Base-by-base conservation (phyloP, 2,329 filamentous ascomycete species). In the Didymella arachidicola region DNA sequence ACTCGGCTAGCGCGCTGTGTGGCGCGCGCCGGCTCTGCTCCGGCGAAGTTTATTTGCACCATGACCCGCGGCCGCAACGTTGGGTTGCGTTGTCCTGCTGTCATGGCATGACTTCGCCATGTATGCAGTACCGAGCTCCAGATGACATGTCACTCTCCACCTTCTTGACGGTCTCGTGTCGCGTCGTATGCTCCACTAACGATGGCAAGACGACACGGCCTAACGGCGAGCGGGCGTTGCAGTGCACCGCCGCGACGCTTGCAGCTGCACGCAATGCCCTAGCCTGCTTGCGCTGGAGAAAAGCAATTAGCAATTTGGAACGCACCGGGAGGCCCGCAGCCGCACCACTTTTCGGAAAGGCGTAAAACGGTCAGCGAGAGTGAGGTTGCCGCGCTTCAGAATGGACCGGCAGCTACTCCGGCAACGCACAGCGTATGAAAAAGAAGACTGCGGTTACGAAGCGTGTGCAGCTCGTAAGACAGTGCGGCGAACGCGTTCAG, bases 21-120 rank as follows among this genome's bases (percentile, higher is more conserved):
- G 56, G 50, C 50, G 56, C 34, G 18, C 56, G 39, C 50, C 56
- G 44, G 52, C n/a, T 18, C 4, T 2, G 8, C 43, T 42, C 52
- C 52, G 50, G 50, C 56, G 45, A 59, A 54, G 50, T 59, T 59
- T 59, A 59, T 59, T 51, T 54, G 45, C 56, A 59, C 56, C 41
- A 58, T 39, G 56, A 59, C 53, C 27, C 42, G 45, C 34, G 27
- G 43, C 42, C 56, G 38, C 27, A 38, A 38, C 32, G 36, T 44
- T 38, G 43, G 44, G 42, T 10, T 47, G 14, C 22, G 10, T 25
- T 30, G n/a, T 25, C 14, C 22, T n/a, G 32, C 32, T 29, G 14
- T 2, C 32, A 34, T 34, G 32, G 46, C 39, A 30, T 34, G 32
- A 34, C 32, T 16, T 16, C 26, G 25, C 43, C 45, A 59, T 47